Conservation (phyloP, 2,329 filamentous ascomycete species). For the Colletotrichum musicola region DNA sequence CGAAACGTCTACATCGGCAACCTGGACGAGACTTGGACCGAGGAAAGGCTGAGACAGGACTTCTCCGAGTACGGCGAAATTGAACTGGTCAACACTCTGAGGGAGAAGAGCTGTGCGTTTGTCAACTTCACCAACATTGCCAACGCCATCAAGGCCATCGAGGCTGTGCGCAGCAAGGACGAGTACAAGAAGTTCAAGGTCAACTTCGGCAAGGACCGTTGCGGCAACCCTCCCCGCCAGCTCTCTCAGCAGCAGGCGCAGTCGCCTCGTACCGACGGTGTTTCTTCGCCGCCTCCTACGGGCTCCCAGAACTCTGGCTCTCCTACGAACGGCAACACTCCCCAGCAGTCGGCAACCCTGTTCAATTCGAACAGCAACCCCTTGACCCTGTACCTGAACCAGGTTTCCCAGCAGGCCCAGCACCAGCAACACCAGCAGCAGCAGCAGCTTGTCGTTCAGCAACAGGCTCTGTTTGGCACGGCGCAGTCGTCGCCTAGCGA, state of each 20-base stretch:
- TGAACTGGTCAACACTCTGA: constrained; percentile 93
- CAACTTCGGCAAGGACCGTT: constrained; percentile 99
- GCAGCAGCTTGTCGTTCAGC: constrained; percentile 78
- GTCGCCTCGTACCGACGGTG: constrained; percentile 74
- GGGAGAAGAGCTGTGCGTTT: constrained; percentile 99
- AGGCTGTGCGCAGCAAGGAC: constrained; percentile 92
- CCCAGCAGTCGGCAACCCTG: constrained; percentile 65
- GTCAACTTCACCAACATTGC: constrained; percentile 99
- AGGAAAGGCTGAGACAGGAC: constrained; percentile 94
- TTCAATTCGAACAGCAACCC: constrained; percentile 90
- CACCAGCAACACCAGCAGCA: constrained; percentile 82
- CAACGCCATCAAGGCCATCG: constrained; percentile 99
- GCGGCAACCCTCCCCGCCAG: constrained; percentile 95
- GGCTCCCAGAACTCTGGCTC: constrained; percentile 67
- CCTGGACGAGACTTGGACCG: constrained; percentile 95
- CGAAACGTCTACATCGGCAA: constrained; percentile 99
- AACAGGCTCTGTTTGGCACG: constrained; percentile 84
- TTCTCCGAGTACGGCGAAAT: constrained; percentile 99
- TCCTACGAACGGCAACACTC: constrained; percentile 67
- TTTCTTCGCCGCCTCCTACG: constrained; percentile 69
- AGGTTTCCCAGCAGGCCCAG: constrained; percentile 79
- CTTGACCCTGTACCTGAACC: constrained; percentile 91
- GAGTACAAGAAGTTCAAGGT: constrained; percentile 99
- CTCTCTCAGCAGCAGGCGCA: constrained; percentile 74
- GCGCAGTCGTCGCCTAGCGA: constrained; percentile 72